Evolutionary conservation across 2,329 filamentous ascomycete genomes (phyloP).

Genomic region (Colletotrichum lindemuthianum): DNA sequence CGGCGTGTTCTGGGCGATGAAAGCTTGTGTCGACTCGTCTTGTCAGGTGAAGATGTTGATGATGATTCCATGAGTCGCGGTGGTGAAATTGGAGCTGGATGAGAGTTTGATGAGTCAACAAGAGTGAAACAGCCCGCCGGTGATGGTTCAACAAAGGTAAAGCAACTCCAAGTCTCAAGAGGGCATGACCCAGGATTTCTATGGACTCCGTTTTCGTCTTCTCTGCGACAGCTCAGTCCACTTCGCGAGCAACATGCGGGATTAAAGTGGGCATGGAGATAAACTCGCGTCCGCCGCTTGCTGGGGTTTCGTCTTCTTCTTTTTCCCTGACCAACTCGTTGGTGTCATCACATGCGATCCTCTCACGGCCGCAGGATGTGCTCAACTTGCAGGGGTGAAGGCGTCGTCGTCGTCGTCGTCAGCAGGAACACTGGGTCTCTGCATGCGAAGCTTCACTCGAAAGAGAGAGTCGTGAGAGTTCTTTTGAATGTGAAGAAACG

Average conservation of each 20-base stretch:
- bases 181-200: too few species aligned
- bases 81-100: background rate
- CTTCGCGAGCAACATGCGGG: conserved; percentile 14
- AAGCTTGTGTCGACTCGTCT: conserved; percentile 17
- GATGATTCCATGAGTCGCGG: too few species aligned
- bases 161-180: too few species aligned
- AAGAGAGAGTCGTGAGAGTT: too few species aligned
- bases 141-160: too few species aligned
- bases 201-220: too few species aligned
- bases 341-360: conserved; percentile 14
- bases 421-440: background rate
- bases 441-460: too few species aligned
- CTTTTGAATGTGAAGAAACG: too few species aligned
- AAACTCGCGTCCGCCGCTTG: background rate
- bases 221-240: background rate
- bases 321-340: background rate
- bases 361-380: background rate
- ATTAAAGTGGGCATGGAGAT: conserved; percentile 15
- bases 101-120: background rate
- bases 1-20: background rate
- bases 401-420: accelerated
- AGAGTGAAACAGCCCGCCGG: too few species aligned
- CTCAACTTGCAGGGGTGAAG: background rate
- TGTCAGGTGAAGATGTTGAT: background rate
- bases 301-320: background rate